Evolutionary conservation across 1,284 basidiomycete species (phyloP), one percentile per base, ranked within the genome.

Genomic region (Lignosus rhinocerotis): DNA sequence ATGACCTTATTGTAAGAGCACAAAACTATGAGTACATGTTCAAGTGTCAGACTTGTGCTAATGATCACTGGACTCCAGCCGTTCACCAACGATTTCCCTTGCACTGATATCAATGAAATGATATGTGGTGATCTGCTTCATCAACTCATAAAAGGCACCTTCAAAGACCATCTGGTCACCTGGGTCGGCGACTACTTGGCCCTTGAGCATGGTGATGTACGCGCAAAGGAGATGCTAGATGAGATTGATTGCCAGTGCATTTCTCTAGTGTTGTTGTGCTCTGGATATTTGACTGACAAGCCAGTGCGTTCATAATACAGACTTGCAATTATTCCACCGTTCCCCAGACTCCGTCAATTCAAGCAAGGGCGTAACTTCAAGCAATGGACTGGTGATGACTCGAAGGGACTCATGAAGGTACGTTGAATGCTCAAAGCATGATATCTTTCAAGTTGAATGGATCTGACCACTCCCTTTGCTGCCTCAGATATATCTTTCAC

Each of bases 241-340:
- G 59, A 69, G 2, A 60, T 70, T 32, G 70, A 72, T 50, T 49
- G n/a, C n/a, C n/a, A n/a, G n/a, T n/a, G n/a, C n/a, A n/a, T n/a
- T n/a, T n/a, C n/a, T n/a, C n/a, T n/a, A n/a, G n/a, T n/a, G n/a
- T n/a, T n/a, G n/a, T n/a, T n/a, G n/a, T n/a, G n/a, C n/a, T n/a
- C n/a, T n/a, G 8, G 11, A 30, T 33, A 1, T 8, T 32, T 4
- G 2, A 32, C 7, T 9, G 14, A n/a, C 25, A 51, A 19, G 4
- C 38, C 49, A 0, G n/a, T 19, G 33, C 1, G n/a, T 7, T 17
- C 3, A 30, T 21, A n/a, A 11, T 19, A 10, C 30, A 61, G 60
- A 1, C 17, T 67, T 47, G 59, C 60, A 3, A 52, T 49, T 0
- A 59, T 50, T 0, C 64, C 67, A 0, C 3, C 42, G 9, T 69